These are phyloP conservation scores for Kluyveromyces nonfermentans DNA, from an alignment of 805 yeast genomes.

Conservation along the genomic window DNA sequence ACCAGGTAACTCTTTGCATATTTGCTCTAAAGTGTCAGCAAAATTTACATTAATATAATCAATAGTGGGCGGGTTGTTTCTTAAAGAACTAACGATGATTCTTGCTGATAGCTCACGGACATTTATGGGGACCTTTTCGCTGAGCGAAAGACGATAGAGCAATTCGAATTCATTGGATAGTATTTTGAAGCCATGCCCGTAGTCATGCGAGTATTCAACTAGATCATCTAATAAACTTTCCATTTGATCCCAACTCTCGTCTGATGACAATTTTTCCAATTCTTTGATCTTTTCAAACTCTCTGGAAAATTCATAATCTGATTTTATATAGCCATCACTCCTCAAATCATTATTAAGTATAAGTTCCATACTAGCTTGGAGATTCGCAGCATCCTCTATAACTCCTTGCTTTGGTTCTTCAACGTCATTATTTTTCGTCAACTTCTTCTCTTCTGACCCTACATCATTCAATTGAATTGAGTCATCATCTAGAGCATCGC, in stretches of 20 bases:
- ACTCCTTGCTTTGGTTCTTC: not conserved
- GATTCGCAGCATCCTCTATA: slow-evolving; percentile 8
- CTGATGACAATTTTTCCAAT: slow-evolving; percentile 10
- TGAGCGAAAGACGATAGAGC: slow-evolving; percentile 11
- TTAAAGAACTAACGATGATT: slow-evolving; percentile 53
- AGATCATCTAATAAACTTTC: slow-evolving; percentile 31
- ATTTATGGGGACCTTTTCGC: slow-evolving; percentile 10
- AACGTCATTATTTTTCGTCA: not conserved
- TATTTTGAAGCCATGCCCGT: slow-evolving; percentile 49
- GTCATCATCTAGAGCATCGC: not conserved
- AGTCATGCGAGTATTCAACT: slow-evolving; percentile 57
- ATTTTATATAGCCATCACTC: not conserved
- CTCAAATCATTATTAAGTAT: not conserved
- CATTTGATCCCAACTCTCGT: slow-evolving; percentile 13
- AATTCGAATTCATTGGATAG: slow-evolving; percentile 23
- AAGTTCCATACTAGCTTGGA: slow-evolving; percentile 1
- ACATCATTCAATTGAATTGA: slow-evolving; percentile 4
- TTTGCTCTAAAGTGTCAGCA: slow-evolving; percentile 32
- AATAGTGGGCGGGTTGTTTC: slow-evolving; percentile 64
- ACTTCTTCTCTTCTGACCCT: slow-evolving; percentile 1
- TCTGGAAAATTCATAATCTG: slow-evolving; percentile 22
- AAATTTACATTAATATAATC: slow-evolving; percentile 27
- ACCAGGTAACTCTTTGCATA: slow-evolving; percentile 21
- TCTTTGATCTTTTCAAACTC: slow-evolving; percentile 25
- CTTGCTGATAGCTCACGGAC: slow-evolving; percentile 47